Evolutionary conservation across 2,329 filamentous ascomycete species (phyloP).

Genomic region (Fusarium kyushuense): DNA sequence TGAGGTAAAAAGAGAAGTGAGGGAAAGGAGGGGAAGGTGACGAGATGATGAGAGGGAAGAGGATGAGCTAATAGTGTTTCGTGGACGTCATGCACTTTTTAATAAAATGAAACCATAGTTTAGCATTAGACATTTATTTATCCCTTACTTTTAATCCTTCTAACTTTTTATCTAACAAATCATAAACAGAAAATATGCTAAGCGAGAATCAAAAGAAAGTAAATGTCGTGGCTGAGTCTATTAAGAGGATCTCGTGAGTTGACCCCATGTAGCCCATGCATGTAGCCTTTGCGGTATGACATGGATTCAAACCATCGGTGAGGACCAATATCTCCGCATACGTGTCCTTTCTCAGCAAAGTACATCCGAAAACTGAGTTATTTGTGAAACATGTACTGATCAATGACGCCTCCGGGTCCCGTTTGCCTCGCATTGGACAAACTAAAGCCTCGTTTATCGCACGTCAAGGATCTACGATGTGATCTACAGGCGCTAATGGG

Average conservation of each 20-base stretch:
- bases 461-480: background rate
- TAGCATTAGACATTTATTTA: conserved; percentile 1
- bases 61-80: background rate
- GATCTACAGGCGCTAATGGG: background rate
- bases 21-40: background rate
- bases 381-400: background rate
- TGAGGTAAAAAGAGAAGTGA: background rate
- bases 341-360: background rate
- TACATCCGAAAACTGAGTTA: background rate
- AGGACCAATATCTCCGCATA: background rate
- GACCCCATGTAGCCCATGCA: background rate
- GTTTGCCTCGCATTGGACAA: background rate
- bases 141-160: background rate
- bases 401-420: conserved; percentile 12
- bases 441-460: conserved; percentile 1
- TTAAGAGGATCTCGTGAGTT: background rate
- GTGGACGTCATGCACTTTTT: conserved; percentile 24
- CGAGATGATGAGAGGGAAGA: background rate
- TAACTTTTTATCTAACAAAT: too few species aligned
- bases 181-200: background rate
- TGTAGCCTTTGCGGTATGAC: background rate
- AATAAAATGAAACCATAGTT: conserved; percentile 6
- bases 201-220: background rate
- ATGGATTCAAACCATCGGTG: background rate
- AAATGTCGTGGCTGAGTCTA: background rate